Percentiles rank a stretch among this genome's conserved stretches.
phyloP scores from a whole-genome alignment of 768 basidiomycete genomes.

The Boletellus ananas region DNA sequence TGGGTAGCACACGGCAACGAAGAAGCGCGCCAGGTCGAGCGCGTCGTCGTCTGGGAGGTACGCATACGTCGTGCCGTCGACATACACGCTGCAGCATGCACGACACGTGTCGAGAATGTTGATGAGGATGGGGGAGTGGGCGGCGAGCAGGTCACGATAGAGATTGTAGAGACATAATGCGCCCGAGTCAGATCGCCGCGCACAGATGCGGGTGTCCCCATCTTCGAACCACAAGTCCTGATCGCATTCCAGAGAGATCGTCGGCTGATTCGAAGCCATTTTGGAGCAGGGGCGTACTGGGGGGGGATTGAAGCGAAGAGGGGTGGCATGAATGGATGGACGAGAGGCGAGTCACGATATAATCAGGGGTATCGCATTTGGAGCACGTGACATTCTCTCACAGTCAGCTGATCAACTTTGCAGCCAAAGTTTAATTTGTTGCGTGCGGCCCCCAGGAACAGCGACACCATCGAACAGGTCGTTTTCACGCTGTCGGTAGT shows the following conservation, averaged over 20 bases:
- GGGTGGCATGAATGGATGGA: no score
- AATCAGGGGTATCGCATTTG: no score
- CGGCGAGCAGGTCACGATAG: slow-evolving; percentile 3
- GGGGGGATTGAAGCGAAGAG: no score
- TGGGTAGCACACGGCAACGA: slow-evolving; percentile 1
- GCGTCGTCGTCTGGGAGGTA: slow-evolving; percentile 2
- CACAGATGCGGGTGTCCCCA: slow-evolving; percentile 2
- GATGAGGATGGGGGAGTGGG: neutral
- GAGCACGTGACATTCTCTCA: no score
- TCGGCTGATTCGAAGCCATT: neutral
- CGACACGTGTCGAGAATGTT: neutral
- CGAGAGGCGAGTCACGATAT: no score
- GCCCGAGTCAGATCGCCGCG: slow-evolving; percentile 4
- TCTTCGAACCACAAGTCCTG: slow-evolving; percentile 7
- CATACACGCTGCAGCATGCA: neutral
- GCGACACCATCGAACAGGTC: no score
- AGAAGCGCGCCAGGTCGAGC: slow-evolving; percentile 6
- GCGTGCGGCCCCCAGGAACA: no score
- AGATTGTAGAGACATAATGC: slow-evolving; percentile 6
- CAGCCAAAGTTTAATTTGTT: no score
- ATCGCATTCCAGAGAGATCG: neutral
- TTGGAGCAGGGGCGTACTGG: no score
- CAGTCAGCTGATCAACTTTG: no score
- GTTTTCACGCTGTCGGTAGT: no score
- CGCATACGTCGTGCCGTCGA: neutral